phyloP scores from a whole-genome alignment of 176 grass and related monocot genomes.

The Zea luxurians region DNA sequence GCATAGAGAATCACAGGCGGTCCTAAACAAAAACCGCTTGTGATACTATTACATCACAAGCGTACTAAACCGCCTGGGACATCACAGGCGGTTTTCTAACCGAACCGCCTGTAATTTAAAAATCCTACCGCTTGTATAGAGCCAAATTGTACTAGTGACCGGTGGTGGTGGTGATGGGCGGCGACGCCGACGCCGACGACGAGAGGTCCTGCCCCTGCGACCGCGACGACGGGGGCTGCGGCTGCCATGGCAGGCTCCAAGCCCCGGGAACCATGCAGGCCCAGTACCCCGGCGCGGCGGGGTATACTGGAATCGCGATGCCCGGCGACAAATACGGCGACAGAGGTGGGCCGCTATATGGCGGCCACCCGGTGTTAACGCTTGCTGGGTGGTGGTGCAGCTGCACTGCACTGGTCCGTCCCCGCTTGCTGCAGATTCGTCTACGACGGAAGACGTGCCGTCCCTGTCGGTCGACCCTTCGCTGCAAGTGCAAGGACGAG shows the following conservation, averaged over 20 bases:
- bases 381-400: not conserved
- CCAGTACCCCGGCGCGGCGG: slow-evolving; percentile 53
- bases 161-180: not conserved
- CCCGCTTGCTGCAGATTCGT: not conserved
- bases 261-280: slow-evolving; percentile 47
- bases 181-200: not conserved
- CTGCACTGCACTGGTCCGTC: not conserved
- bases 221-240: not conserved
- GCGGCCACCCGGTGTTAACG: slow-evolving; percentile 44
- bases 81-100: no score
- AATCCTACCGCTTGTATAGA: no score
- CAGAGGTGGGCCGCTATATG: slow-evolving; percentile 43
- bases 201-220: no score
- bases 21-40: no score
- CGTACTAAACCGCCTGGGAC: no score
- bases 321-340: slow-evolving; percentile 40
- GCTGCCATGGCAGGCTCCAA: slow-evolving; percentile 67
- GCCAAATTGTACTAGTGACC: no score
- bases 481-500: not conserved
- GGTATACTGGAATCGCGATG: slow-evolving; percentile 68
- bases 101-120: no score
- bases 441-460: not conserved
- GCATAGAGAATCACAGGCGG: no score
- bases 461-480: slow-evolving; percentile 47
- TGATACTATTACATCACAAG: no score